A percentile compares a stretch with the other conserved stretches of the same genome.
Evolutionary conservation across 2,329 filamentous ascomycete genomes (phyloP).

Genomic region (Fusarium continuum): DNA sequence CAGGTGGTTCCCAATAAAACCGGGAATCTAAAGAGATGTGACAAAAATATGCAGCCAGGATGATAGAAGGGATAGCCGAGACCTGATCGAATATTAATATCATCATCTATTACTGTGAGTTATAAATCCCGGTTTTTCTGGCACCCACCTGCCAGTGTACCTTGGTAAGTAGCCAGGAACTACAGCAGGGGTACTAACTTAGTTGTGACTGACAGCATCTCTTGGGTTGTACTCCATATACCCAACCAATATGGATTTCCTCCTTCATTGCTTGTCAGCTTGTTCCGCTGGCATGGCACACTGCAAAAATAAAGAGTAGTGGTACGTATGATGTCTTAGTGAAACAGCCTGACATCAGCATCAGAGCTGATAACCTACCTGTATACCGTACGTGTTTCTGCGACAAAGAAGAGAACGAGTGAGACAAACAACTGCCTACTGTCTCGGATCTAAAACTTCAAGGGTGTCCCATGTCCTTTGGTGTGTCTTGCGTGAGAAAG

Average conservation of each 20-base stretch:
- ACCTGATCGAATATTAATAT: no score
- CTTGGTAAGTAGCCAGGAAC: neutral
- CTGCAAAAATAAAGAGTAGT: neutral
- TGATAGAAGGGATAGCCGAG: no score
- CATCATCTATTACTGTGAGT: no score
- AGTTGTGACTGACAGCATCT: no score
- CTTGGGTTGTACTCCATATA: neutral
- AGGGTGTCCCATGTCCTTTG: conserved; percentile 21
- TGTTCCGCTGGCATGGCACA: neutral
- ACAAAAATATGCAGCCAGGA: no score
- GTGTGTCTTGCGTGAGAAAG: conserved; percentile 33
- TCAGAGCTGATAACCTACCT: neutral
- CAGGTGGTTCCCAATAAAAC: no score
- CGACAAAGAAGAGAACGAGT: neutral
- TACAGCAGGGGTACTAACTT: neutral
- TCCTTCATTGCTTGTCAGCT: neutral
- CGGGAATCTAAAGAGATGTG: no score
- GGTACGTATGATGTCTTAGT: neutral
- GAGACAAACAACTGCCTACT: neutral
- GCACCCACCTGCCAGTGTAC: no score
- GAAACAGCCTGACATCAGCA: conserved; percentile 2
- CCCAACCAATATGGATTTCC: neutral
- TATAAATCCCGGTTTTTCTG: no score
- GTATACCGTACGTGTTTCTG: no score
- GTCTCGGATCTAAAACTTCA: neutral